Evolutionary conservation across 495 filamentous ascomycete genomes (phyloP).

Genomic region (Thermothielavioides terrestris): DNA sequence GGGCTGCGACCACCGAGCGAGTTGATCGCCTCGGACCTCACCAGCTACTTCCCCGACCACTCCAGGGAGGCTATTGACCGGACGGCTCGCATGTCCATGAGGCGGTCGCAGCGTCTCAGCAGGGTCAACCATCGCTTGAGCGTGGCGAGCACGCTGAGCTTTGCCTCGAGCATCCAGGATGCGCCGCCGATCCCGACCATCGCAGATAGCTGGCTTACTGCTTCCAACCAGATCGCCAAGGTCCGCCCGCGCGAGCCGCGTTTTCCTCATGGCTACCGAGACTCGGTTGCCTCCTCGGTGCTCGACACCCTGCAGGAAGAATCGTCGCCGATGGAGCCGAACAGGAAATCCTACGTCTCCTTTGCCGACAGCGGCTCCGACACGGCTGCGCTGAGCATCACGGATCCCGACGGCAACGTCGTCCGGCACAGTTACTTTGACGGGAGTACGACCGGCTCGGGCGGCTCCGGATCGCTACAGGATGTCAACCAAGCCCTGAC

Average conservation of each 20-base stretch:
- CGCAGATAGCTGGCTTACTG: constrained; percentile 82
- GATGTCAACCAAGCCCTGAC: constrained; percentile 57
- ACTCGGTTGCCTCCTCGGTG: constrained; percentile 78
- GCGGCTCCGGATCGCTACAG: constrained; percentile 48
- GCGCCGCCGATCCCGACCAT: constrained; percentile 92
- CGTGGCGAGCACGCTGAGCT: constrained; percentile 88
- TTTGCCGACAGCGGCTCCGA: constrained; percentile 74
- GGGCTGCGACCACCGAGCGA: constrained; percentile 90
- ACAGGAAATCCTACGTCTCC: constrained; percentile 93
- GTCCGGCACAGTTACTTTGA: constrained; percentile 73
- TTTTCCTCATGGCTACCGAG: constrained; percentile 52
- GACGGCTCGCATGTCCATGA: constrained; percentile 82
- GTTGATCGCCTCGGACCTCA: constrained; percentile 90
- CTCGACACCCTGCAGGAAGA: constrained; percentile 86
- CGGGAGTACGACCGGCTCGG: constrained; percentile 62
- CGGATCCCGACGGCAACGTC: constrained; percentile 64
- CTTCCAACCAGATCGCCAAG: constrained; percentile 44
- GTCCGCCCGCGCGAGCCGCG: constrained; percentile 36
- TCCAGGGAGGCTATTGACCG: constrained; percentile 85
- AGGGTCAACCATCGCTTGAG: constrained; percentile 85
- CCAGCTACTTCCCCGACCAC: constrained; percentile 95
- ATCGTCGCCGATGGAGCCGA: constrained; percentile 68
- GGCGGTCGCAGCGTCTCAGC: constrained; percentile 82
- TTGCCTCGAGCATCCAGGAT: constrained; percentile 81
- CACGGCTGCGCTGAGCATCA: constrained; percentile 52